A percentile compares a stretch with the other conserved stretches of the same genome.
Conservation (phyloP, 169 alveolate genomes). For the Neospora caninum region DNA sequence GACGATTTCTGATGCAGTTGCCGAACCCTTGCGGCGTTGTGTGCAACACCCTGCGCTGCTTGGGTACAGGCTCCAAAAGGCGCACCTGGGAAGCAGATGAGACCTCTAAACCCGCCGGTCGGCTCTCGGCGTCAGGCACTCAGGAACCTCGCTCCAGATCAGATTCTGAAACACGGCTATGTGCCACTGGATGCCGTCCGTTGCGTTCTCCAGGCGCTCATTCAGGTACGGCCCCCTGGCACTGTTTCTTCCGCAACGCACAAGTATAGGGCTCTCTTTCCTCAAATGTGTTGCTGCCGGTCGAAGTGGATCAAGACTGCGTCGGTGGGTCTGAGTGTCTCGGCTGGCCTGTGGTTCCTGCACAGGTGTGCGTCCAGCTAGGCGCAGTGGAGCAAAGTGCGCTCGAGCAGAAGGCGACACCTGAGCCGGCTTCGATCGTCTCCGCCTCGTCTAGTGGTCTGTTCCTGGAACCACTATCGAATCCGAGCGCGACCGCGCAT, state of each 20-base stretch:
- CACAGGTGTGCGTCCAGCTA: constrained; percentile 25
- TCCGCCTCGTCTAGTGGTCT: background rate
- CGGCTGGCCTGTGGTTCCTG: background rate
- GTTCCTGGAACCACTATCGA: background rate
- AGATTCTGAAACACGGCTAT: background rate
- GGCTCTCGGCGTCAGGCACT: background rate
- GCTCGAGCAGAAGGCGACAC: background rate
- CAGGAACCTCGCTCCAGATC: background rate
- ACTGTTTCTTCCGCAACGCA: too few species aligned
- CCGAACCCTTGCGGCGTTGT: too few species aligned
- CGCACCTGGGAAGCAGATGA: background rate
- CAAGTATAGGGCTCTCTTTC: too few species aligned
- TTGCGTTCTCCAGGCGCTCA: background rate
- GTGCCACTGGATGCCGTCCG: constrained; percentile 26
- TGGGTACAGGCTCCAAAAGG: background rate
- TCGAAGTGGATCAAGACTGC: too few species aligned
- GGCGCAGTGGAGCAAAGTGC: background rate
- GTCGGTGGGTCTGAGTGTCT: too few species aligned
- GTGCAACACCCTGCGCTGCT: background rate
- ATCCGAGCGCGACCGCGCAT: background rate
- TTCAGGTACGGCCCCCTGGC: background rate
- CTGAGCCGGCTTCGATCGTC: background rate
- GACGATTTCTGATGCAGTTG: too few species aligned
- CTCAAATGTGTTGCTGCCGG: too few species aligned
- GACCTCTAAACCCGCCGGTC: background rate